Evolutionary conservation across 2,329 filamentous ascomycete genomes (phyloP), one percentile per base, ranked within the genome.

Genomic region (Trichoderma oligosporum): DNA sequence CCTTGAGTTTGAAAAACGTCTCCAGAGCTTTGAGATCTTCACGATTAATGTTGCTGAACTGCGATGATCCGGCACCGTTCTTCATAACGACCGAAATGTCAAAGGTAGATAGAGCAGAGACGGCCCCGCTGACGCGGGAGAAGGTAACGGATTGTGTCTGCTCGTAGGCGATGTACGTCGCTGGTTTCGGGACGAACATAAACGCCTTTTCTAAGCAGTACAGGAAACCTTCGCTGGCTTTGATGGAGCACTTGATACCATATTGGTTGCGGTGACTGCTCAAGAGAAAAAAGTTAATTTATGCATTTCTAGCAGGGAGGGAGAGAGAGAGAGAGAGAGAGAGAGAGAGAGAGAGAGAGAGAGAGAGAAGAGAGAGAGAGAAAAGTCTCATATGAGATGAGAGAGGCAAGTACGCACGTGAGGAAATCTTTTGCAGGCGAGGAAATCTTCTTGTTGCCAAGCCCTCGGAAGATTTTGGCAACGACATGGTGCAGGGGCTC

Each of bases 171-270:
- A 99, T 93, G 75, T 97, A 99, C 1, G 93, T 97, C 14, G 94
- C 92, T 1, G 94, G 94, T 77, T 99, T 99, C 29, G 94, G 94
- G 14, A 99, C 94, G 72, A 99, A 99, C 84, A 99, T 95, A 74
- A 99, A 96, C 7, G 92, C 93, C 76, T 97, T 97, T 74, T 99
- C 94, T 64, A 99, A 78, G 71, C 92, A 97, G 82, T 96, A 99
- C 49, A 99, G 79, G 70, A 96, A 92, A 60, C 95, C 94, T 76
- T 99, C 94, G 73, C 95, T 97, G 54, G 95, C 95, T 76, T 99
- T 99, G 83, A 99, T 97, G n/a, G 92, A 96, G 74, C 94, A 99
- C 77, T 99, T 99, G 74, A 99, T 95, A 58, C 94, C 94, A 64
- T 87, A 90, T 73, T 97, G 92, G 67, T 88, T 85, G 71, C 96